phyloP scores from a whole-genome alignment of 1,139 yeast species.

The Groenewaldozyma sp. region DNA sequence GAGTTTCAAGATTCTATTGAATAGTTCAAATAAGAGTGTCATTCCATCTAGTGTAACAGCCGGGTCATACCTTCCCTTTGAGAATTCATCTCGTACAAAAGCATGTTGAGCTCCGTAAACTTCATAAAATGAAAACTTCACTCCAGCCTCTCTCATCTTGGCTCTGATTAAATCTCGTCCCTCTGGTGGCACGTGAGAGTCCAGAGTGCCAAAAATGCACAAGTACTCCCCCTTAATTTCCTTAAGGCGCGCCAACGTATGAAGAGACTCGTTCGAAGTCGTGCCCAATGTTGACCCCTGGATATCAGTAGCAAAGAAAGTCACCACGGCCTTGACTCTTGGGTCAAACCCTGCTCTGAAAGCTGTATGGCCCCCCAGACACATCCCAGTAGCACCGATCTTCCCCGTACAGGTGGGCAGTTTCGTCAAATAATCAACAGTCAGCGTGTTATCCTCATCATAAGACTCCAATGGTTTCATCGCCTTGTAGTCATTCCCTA shows the following conservation, averaged over 20 bases:
- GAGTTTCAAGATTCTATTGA: conserved; percentile 56
- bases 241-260: conserved; percentile 48
- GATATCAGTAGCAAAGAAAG: conserved; percentile 77
- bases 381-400: conserved; percentile 81
- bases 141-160: conserved; percentile 49
- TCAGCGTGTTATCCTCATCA: conserved; percentile 62
- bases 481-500: conserved; percentile 59
- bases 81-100: conserved; percentile 65
- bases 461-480: conserved; percentile 61
- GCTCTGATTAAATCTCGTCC: conserved; percentile 67
- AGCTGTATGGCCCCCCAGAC: conserved; percentile 79
- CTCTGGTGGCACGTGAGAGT: conserved; percentile 70
- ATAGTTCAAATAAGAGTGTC: conserved; percentile 60
- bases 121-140: conserved; percentile 62
- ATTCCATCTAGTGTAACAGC: conserved; percentile 62
- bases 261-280: conserved; percentile 43
- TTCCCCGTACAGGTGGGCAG: conserved; percentile 62
- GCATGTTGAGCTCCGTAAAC: conserved; percentile 78
- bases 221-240: conserved; percentile 40
- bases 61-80: conserved; percentile 73
- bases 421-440: conserved; percentile 51
- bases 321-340: conserved; percentile 57
- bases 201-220: conserved; percentile 69
- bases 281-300: conserved; percentile 58
- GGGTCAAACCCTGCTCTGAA: conserved; percentile 62